Base-by-base conservation (phyloP, 2,329 filamentous ascomycete species). In the Beauveria sp. region DNA sequence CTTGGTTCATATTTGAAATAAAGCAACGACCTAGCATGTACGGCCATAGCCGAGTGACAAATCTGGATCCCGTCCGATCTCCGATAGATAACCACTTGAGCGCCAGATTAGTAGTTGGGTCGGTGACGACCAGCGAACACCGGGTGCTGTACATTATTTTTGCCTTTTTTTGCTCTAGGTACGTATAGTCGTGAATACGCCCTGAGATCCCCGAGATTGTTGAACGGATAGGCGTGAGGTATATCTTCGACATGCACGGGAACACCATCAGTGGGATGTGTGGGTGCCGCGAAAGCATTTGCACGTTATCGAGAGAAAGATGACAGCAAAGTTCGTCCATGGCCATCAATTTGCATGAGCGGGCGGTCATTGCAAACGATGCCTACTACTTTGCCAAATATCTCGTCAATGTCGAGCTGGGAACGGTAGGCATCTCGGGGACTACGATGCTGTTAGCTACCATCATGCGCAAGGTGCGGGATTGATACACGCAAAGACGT, bases 311-410 rank as follows among this genome's bases (percentile, higher is more conserved):
- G 84, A 86, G 70, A 76, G 79, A 1, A 69, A 82, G 38, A 73
- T 86, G 61, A 73, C 66, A 76, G 81, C n/a, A 77, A 76, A 1
- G 72, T 87, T 0, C 82, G 0, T 84, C 82, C 0, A 61, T 83
- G 0, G 83, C 84, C 2, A 86, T 87, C 83, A 76, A 79, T 48
- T 75, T 75, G 3, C 83, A 86, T 70, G 72, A 75, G 0, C 55
- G 66, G 0, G 66, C 81, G 3, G 86, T 87, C 65, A 71, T 75
- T 1, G 68, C 70, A 43, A 83, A 84, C 55, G 83, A 87, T 64
- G 60, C 68, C 0, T 76, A 77, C 1, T 74, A 75, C 10, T 86
- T 86, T 68, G 70, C 73, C 3, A 65, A 70, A 12, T 86, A 85
- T 66, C 68, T 85, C 31, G 67, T 76, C 4, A 67, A 76, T 0